Evolutionary conservation across 2,329 filamentous ascomycete species (phyloP).

Genomic region (Cryoendolithus antarcticus): DNA sequence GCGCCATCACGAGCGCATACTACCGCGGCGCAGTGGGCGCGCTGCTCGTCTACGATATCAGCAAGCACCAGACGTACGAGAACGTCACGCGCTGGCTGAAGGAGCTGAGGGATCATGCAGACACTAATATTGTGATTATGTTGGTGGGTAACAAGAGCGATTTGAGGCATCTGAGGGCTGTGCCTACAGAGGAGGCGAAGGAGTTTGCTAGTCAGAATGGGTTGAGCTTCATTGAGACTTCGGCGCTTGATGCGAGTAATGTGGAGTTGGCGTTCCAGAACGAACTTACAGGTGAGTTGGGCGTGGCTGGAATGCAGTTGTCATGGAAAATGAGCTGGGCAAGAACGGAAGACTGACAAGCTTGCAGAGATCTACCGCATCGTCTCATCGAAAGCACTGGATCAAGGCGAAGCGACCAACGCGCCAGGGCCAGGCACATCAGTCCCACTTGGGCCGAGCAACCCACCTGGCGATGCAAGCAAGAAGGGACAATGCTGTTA

Average conservation of each 20-base stretch:
- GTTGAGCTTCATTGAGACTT: conserved; percentile 97
- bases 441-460: conserved; percentile 72
- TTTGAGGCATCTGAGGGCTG: conserved; percentile 94
- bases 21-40: conserved; percentile 96
- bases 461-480: conserved; percentile 65
- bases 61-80: conserved; percentile 98
- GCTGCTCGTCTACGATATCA: conserved; percentile 97
- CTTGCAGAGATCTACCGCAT: conserved; percentile 92
- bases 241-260: conserved; percentile 95
- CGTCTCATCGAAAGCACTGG: conserved; percentile 92
- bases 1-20: conserved; percentile 97
- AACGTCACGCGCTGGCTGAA: conserved; percentile 99
- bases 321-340: no score
- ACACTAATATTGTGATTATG: conserved; percentile 98
- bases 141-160: conserved; percentile 99
- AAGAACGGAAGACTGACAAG: conserved; percentile 1
- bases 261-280: conserved; percentile 99
- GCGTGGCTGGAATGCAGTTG: no score
- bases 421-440: conserved; percentile 63
- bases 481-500: conserved; percentile 79
- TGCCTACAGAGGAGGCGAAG: conserved; percentile 96
- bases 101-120: conserved; percentile 93
- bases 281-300: conserved; percentile 77
- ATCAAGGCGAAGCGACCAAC: conserved; percentile 71
- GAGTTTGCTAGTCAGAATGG: conserved; percentile 71